A percentile compares a stretch with the other conserved stretches of the same genome.
These are phyloP conservation scores for Paecilomyces niveus DNA, from an alignment of 2,329 filamentous ascomycete genomes.

Conservation along the genomic window DNA sequence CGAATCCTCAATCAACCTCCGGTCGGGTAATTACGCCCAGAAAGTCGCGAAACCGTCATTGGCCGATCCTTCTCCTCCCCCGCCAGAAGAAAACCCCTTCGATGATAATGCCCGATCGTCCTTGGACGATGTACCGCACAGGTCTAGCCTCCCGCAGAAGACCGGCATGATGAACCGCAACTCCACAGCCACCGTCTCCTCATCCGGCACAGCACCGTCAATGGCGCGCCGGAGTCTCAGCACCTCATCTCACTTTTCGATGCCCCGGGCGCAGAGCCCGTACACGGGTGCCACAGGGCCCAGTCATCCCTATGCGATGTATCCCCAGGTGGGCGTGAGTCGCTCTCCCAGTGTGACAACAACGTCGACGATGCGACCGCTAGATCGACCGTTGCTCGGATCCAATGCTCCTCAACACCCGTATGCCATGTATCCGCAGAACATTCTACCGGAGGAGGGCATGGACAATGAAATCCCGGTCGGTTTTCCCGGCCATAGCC, in stretches of 20 bases:
- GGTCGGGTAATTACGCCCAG: slow-evolving; percentile 11
- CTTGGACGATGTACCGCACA: slow-evolving; percentile 20
- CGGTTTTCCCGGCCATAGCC: slow-evolving; percentile 64
- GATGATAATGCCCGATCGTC: slow-evolving; percentile 28
- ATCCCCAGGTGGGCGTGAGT: slow-evolving; percentile 59
- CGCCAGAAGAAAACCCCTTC: slow-evolving; percentile 23
- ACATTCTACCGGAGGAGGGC: slow-evolving; percentile 56
- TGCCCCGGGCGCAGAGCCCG: slow-evolving; percentile 51
- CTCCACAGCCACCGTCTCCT: slow-evolving; percentile 20
- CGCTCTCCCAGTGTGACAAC: slow-evolving; percentile 63
- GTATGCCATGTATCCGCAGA: slow-evolving; percentile 81
- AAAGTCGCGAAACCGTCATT: slow-evolving; percentile 3
- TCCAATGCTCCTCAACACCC: slow-evolving; percentile 69
- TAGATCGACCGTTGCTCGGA: slow-evolving; percentile 53
- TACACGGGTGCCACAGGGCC: slow-evolving; percentile 65
- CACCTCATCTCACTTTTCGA: slow-evolving; percentile 38
- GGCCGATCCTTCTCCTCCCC: slow-evolving; percentile 16
- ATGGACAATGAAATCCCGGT: slow-evolving; percentile 46
- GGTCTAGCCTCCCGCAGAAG: slow-evolving; percentile 31
- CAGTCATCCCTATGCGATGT: slow-evolving; percentile 80
- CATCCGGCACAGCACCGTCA: slow-evolving; percentile 21
- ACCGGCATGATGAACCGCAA: slow-evolving; percentile 23
- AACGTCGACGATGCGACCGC: slow-evolving; percentile 57
- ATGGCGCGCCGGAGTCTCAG: slow-evolving; percentile 35
- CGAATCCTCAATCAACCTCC: slow-evolving; percentile 25